phyloP scores from a whole-genome alignment of 164 flowering plant genomes.

The Magnolia officinalis region DNA sequence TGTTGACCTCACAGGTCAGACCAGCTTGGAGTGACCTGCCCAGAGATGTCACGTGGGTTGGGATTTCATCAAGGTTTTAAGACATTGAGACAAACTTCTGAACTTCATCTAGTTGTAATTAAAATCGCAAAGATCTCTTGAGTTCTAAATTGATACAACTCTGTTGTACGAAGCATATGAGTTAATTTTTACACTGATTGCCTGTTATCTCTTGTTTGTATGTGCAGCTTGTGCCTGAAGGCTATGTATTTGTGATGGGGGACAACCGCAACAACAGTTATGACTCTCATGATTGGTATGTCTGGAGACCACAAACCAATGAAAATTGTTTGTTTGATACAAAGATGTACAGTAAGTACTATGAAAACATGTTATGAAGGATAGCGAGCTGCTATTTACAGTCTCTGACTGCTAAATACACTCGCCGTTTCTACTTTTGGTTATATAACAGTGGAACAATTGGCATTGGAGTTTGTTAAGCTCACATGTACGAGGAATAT shows the following conservation, averaged over 20 bases:
- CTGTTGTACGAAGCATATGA: neutral
- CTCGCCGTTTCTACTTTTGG: too few relatives aligned
- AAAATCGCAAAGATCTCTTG: neutral
- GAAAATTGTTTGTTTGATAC: neutral
- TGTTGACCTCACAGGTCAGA: neutral
- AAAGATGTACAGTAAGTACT: too few relatives aligned
- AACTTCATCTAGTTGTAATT: neutral
- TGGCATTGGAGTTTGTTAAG: too few relatives aligned
- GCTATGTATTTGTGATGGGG: slow-evolving; percentile 92
- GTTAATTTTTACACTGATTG: neutral
- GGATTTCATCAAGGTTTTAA: neutral
- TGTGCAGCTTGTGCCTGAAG: slow-evolving; percentile 87
- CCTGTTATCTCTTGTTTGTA: neutral
- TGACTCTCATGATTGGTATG: slow-evolving; percentile 92
- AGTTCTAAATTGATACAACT: neutral
- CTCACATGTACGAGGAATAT: too few relatives aligned
- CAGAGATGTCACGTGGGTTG: neutral
- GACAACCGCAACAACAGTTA: slow-evolving; percentile 95
- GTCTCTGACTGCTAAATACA: too few relatives aligned
- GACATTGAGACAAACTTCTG: neutral
- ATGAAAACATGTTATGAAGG: too few relatives aligned
- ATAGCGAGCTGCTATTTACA: too few relatives aligned
- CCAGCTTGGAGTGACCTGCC: neutral
- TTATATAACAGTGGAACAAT: too few relatives aligned
- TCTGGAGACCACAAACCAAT: neutral